phyloP scores from a whole-genome alignment of 768 basidiomycete species.

The Leccinum truebloodii region DNA sequence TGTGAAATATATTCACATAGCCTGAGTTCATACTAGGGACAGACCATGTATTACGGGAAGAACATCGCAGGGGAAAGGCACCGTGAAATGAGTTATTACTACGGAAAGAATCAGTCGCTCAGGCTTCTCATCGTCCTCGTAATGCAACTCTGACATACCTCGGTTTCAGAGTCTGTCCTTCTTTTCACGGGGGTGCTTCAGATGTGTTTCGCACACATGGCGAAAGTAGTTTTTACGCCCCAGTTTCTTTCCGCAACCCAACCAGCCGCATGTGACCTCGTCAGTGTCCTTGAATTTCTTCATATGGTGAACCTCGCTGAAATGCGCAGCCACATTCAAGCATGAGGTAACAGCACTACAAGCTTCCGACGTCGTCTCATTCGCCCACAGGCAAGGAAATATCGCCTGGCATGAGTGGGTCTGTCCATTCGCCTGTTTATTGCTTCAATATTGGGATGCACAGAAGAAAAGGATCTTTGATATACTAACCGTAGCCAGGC shows the following conservation, averaged over 20 bases:
- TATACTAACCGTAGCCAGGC: not conserved
- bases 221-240: constrained; percentile 5
- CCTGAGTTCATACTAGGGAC: not conserved
- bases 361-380: too few species aligned
- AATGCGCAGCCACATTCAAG: not conserved
- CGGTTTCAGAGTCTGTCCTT: not conserved
- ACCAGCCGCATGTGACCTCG: not conserved
- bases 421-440: not conserved
- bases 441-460: not conserved
- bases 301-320: not conserved
- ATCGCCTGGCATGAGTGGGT: not conserved
- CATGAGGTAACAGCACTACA: constrained; percentile 4
- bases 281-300: fast-evolving
- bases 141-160: not conserved
- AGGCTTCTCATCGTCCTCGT: not conserved
- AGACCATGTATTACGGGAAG: not conserved
- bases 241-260: fast-evolving
- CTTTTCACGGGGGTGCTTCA: not conserved
- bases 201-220: not conserved
- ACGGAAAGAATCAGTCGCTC: not conserved
- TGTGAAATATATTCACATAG: not conserved
- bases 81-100: not conserved
- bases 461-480: not conserved
- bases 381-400: not conserved
- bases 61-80: not conserved